phyloP scores from a whole-genome alignment of 441 rosid species.

The Euphorbia corollata region DNA sequence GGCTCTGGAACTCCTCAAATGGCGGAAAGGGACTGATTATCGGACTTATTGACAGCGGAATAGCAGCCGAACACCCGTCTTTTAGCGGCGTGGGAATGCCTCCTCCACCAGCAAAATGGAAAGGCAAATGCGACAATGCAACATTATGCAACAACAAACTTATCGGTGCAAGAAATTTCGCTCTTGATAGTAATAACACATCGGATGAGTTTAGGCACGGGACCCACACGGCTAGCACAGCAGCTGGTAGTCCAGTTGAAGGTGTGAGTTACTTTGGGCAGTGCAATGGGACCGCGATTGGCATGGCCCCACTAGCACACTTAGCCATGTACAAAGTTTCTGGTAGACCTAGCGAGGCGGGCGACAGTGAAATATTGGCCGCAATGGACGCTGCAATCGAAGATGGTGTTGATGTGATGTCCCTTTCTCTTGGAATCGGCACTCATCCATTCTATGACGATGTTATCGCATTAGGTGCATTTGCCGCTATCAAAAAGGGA shows the following conservation, averaged over 20 bases:
- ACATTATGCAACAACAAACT: slow-evolving; percentile 8
- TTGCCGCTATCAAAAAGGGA: slow-evolving; percentile 2
- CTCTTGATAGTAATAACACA: slow-evolving; percentile 20
- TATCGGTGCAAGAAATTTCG: slow-evolving; percentile 16
- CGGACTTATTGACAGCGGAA: slow-evolving; percentile 47
- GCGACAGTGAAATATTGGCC: slow-evolving; percentile 13
- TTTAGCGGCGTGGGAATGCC: slow-evolving; percentile 37
- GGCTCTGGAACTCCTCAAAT: slow-evolving; percentile 32
- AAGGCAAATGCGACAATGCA: slow-evolving; percentile 39
- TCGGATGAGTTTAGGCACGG: slow-evolving; percentile 36
- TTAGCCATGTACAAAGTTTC: slow-evolving; percentile 39
- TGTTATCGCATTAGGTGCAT: slow-evolving; percentile 7
- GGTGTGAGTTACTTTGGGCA: slow-evolving; percentile 27
- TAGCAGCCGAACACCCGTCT: slow-evolving; percentile 44
- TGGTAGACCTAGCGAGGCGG: neutral
- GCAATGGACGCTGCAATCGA: slow-evolving; percentile 12
- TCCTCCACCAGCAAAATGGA: slow-evolving; percentile 49
- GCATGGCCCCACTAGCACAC: slow-evolving; percentile 42
- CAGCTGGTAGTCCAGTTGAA: slow-evolving; percentile 31
- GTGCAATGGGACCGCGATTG: slow-evolving; percentile 34
- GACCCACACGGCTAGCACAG: slow-evolving; percentile 40
- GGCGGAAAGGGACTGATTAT: slow-evolving; percentile 44
- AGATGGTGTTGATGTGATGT: slow-evolving; percentile 10
- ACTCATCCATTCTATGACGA: slow-evolving; percentile 8
- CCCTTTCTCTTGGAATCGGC: slow-evolving; percentile 7